phyloP scores from a whole-genome alignment of 371 early-diverging fungal genomes.

The Apophysomyces variabilis region DNA sequence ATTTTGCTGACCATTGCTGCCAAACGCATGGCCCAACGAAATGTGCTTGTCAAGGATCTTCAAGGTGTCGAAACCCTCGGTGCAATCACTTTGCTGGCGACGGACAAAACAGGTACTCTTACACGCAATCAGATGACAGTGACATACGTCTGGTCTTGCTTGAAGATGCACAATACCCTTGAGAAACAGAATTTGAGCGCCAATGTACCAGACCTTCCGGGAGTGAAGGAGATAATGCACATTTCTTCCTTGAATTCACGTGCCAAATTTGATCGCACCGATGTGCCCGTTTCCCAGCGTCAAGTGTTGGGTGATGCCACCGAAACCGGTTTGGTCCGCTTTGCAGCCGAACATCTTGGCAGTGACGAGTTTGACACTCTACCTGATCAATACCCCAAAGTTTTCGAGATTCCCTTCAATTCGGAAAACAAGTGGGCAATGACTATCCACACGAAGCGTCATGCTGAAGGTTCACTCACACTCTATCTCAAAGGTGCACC shows the following conservation, averaged over 20 bases:
- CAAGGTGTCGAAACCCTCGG: conserved; percentile 96
- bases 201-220: conserved; percentile 40
- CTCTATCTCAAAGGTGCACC: conserved; percentile 94
- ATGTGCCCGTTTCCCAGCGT: conserved; percentile 80
- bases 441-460: conserved; percentile 78
- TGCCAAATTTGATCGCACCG: conserved; percentile 87
- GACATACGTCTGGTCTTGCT: conserved; percentile 84
- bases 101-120: conserved; percentile 96
- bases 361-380: conserved; percentile 1
- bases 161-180: conserved; percentile 67
- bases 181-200: conserved; percentile 20
- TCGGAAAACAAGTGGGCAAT: conserved; percentile 94
- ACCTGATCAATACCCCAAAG: conserved; percentile 57
- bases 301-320: conserved; percentile 34
- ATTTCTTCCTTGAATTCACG: conserved; percentile 80
- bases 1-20: conserved; percentile 93
- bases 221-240: conserved; percentile 72
- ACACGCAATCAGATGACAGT: conserved; percentile 97
- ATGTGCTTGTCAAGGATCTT: conserved; percentile 94
- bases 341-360: conserved; percentile 60
- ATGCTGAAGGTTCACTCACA: conserved; percentile 70
- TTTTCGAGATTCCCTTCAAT: conserved; percentile 94
- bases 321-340: conserved; percentile 86
- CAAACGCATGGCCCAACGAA: conserved; percentile 87
- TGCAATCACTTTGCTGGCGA: conserved; percentile 92